Conservation (phyloP, 2,329 filamentous ascomycete genomes). For the Colletotrichum viniferum region DNA sequence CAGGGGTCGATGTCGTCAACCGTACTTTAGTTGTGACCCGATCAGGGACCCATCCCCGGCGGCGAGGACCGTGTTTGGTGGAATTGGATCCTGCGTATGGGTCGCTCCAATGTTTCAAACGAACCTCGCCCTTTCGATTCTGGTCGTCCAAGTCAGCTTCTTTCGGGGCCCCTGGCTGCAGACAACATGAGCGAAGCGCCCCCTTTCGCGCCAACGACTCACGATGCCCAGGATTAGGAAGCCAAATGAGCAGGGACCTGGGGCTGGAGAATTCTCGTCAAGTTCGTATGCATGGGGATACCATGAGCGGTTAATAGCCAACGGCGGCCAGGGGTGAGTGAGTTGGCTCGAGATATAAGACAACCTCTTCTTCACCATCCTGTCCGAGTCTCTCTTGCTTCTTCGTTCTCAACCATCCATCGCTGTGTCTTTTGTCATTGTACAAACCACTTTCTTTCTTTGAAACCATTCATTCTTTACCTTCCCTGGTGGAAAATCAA, state of each 20-base stretch:
- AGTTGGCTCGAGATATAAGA: constrained; percentile 10
- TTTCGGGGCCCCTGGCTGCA: not conserved
- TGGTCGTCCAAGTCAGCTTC: not conserved
- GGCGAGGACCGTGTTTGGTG: not conserved
- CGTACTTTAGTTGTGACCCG: constrained; percentile 5
- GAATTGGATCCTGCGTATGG: not conserved
- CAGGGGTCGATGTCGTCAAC: constrained; percentile 16
- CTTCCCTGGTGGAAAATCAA: constrained; percentile 18
- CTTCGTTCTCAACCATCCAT: constrained; percentile 15
- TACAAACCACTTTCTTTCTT: constrained; percentile 19
- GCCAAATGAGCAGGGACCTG: not conserved
- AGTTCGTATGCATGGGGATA: not conserved
- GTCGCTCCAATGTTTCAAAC: constrained; percentile 3
- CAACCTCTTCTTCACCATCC: not conserved
- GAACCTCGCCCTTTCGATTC: not conserved
- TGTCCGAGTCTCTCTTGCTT: not conserved
- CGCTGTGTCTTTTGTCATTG: constrained; percentile 14
- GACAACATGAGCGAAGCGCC: not conserved
- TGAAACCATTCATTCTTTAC: constrained; percentile 4
- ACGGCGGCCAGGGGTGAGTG: not conserved
- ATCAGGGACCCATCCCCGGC: not conserved
- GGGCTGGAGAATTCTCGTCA: not conserved
- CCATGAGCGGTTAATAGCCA: not conserved
- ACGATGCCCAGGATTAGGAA: not conserved
- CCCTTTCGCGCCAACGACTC: not conserved